phyloP scores from a whole-genome alignment of 805 yeast species.

The Pichia cephalocereana region DNA sequence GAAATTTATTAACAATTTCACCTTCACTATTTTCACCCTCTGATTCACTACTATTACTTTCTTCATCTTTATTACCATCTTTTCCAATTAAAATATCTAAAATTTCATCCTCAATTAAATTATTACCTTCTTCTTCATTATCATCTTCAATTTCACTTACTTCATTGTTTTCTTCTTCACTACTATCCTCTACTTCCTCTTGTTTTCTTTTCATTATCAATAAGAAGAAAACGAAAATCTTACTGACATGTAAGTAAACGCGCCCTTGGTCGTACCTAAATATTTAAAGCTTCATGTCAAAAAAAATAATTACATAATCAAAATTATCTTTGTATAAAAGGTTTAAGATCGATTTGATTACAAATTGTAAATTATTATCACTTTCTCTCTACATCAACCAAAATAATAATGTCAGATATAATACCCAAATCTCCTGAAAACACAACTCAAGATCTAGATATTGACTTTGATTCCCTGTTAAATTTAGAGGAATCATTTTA shows the following conservation, averaged over 20 bases:
- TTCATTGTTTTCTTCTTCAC: slow-evolving; percentile 11
- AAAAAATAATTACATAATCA: no score
- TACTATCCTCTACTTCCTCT: background rate
- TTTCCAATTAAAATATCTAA: no score
- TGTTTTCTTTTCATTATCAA: background rate
- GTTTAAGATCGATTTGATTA: no score
- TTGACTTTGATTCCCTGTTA: slow-evolving; percentile 48
- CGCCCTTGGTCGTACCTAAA: no score
- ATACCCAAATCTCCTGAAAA: background rate
- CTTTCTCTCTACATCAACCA: no score
- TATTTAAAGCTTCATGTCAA: no score
- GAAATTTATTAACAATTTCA: background rate
- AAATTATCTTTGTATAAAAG: no score
- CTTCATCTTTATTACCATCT: background rate
- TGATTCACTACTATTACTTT: background rate
- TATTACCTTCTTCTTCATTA: background rate
- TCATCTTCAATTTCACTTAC: background rate
- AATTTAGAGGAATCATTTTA: slow-evolving; percentile 57
- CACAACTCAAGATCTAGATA: slow-evolving; percentile 1
- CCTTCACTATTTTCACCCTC: background rate
- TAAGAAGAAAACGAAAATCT: no score
- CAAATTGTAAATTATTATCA: no score
- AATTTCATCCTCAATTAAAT: background rate
- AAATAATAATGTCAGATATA: background rate
- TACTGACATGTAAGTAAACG: no score